Percentiles rank a stretch among this genome's conserved stretches.
phyloP scores from a whole-genome alignment of 2,329 filamentous ascomycete genomes.

The Sarocladium strictum region DNA sequence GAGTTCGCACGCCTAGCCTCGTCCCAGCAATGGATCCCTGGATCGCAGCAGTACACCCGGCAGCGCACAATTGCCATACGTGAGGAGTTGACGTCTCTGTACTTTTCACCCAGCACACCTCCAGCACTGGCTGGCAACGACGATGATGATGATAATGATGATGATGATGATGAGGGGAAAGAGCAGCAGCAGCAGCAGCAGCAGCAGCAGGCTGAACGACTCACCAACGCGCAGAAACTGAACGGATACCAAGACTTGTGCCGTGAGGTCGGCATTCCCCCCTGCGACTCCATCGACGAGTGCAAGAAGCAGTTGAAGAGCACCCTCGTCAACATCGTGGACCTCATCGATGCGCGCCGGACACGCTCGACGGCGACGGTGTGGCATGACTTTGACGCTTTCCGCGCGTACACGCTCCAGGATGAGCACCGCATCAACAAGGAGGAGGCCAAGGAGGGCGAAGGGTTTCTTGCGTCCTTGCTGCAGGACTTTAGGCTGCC shows the following conservation, averaged over 20 bases:
- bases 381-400: constrained; percentile 21
- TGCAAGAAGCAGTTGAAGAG: constrained; percentile 20
- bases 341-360: constrained; percentile 23
- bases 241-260: constrained; percentile 21
- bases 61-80: constrained; percentile 26
- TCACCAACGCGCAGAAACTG: constrained; percentile 16
- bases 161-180: too few relatives aligned
- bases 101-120: constrained; percentile 22
- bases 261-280: constrained; percentile 20
- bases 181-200: too few relatives aligned
- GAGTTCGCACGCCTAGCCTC: constrained; percentile 26
- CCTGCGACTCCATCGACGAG: constrained; percentile 13
- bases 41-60: constrained; percentile 20
- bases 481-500: constrained; percentile 12
- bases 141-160: too few relatives aligned
- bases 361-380: constrained; percentile 18
- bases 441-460: constrained; percentile 18
- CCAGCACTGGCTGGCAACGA: constrained; percentile 9
- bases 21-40: constrained; percentile 23
- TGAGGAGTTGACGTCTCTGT: constrained; percentile 22
- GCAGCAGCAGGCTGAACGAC: constrained; percentile 3
- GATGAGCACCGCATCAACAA: constrained; percentile 15
- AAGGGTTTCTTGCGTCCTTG: constrained; percentile 17
- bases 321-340: constrained; percentile 25
- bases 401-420: constrained; percentile 19